Conservation (phyloP, 148 eudicot species). For the Limonium bicolor region DNA sequence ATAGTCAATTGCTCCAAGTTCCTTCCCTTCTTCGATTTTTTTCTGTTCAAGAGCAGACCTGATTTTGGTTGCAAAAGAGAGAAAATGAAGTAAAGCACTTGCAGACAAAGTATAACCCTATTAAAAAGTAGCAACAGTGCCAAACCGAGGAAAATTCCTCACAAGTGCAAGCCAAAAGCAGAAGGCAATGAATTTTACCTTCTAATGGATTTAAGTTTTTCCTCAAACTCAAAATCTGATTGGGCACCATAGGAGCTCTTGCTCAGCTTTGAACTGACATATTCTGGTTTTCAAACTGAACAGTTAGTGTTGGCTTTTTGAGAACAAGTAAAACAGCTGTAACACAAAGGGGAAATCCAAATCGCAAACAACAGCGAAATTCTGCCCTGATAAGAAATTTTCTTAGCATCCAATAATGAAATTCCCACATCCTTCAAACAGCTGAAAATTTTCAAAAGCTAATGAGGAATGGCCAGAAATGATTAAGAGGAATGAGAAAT, state of each 20-base stretch:
- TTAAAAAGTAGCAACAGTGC: too few relatives aligned
- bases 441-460: too few relatives aligned
- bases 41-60: conserved; percentile 86
- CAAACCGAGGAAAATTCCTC: too few relatives aligned
- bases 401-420: background rate
- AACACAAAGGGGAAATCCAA: background rate
- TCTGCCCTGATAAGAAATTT: background rate
- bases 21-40: conserved; percentile 30
- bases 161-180: too few relatives aligned
- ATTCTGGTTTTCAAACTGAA: conserved; percentile 11
- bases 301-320: background rate
- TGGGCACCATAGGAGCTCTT: conserved; percentile 14
- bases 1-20: conserved; percentile 65
- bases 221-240: conserved; percentile 46
- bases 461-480: too few relatives aligned
- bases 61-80: background rate
- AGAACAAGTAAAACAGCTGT: background rate
- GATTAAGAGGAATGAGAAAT: too few relatives aligned
- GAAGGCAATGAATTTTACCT: conserved; percentile 23
- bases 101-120: too few relatives aligned
- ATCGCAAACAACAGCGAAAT: background rate
- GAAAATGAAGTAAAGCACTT: background rate
- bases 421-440: too few relatives aligned
- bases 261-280: conserved; percentile 27
- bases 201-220: conserved; percentile 59